Conservation (phyloP, 73 alveolate genomes). For the Loxodes magnus region DNA sequence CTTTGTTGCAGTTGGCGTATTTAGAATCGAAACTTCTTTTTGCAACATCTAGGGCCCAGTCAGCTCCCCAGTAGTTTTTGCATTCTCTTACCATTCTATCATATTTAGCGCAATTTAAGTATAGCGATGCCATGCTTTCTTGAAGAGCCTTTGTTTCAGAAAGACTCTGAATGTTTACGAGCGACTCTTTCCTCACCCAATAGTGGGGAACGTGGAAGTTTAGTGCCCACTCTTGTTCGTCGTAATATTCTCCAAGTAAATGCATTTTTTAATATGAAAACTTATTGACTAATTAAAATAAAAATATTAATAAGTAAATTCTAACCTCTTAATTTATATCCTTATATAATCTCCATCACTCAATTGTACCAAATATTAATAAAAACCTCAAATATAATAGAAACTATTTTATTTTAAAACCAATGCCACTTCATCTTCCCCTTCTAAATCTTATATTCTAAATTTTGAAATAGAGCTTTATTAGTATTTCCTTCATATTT, state of each 20-base stretch:
- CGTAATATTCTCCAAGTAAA: slow-evolving; percentile 12
- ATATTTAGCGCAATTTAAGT: slow-evolving; percentile 4
- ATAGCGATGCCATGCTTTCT: slow-evolving; percentile 10
- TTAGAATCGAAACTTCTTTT: neutral
- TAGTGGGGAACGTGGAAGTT: neutral
- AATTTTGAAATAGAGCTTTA: no score
- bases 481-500: no score
- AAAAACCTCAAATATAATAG: no score
- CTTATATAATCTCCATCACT: no score
- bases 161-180: neutral
- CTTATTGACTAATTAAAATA: no score
- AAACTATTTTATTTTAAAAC: no score
- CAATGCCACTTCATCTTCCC: no score
- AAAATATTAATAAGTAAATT: no score
- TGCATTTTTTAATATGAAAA: no score
- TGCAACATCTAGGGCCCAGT: neutral
- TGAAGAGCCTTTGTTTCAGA: slow-evolving; percentile 2
- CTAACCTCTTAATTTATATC: no score
- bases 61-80: slow-evolving; percentile 12
- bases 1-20: slow-evolving; percentile 9
- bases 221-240: slow-evolving; percentile 13
- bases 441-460: no score
- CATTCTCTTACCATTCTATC: slow-evolving; percentile 9
- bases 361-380: no score
- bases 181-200: neutral